These are phyloP conservation scores for Phaeodactylum tricornutum DNA, from an alignment of 108 stramenopile species.

Conservation along the genomic window DNA sequence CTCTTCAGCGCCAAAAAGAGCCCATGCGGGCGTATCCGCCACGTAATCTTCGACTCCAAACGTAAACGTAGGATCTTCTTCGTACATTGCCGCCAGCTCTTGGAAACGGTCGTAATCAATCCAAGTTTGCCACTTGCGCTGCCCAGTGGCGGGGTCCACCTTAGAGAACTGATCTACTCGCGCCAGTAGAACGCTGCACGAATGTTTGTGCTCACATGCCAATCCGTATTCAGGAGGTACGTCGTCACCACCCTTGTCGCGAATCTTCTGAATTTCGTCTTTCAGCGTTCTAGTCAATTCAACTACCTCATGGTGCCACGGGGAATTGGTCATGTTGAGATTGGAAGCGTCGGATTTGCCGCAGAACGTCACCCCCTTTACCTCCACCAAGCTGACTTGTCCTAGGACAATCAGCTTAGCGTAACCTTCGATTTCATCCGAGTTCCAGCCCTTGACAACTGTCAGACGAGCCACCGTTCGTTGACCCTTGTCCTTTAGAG, in stretches of 20 bases:
- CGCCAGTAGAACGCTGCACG: conserved; percentile 87
- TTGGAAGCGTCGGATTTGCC: conserved; percentile 92
- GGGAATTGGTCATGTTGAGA: conserved; percentile 92
- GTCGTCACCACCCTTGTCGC: conserved; percentile 43
- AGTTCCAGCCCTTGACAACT: conserved; percentile 94
- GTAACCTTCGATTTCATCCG: conserved; percentile 85
- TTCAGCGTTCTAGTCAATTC: conserved; percentile 52
- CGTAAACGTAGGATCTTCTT: conserved; percentile 46
- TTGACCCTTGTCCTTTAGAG: conserved; percentile 79
- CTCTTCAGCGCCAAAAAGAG: conserved; percentile 81
- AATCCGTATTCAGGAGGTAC: conserved; percentile 70
- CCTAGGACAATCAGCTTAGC: conserved; percentile 86
- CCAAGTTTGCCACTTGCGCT: conserved; percentile 90
- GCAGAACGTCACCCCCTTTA: conserved; percentile 97
- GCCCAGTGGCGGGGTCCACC: conserved; percentile 42
- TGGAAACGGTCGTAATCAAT: conserved; percentile 93
- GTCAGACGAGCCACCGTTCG: conserved; percentile 94
- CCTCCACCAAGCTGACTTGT: conserved; percentile 82
- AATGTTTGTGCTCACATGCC: conserved; percentile 94
- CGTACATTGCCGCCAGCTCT: conserved; percentile 46
- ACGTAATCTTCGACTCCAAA: conserved; percentile 82
- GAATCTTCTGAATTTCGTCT: conserved; percentile 44
- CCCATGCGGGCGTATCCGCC: conserved; percentile 86
- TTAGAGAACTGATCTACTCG: conserved; percentile 77
- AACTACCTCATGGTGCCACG: conserved; percentile 93